These are phyloP conservation scores for Pseudozyma pruni DNA, from an alignment of 1,284 basidiomycete genomes.

Conservation along the genomic window DNA sequence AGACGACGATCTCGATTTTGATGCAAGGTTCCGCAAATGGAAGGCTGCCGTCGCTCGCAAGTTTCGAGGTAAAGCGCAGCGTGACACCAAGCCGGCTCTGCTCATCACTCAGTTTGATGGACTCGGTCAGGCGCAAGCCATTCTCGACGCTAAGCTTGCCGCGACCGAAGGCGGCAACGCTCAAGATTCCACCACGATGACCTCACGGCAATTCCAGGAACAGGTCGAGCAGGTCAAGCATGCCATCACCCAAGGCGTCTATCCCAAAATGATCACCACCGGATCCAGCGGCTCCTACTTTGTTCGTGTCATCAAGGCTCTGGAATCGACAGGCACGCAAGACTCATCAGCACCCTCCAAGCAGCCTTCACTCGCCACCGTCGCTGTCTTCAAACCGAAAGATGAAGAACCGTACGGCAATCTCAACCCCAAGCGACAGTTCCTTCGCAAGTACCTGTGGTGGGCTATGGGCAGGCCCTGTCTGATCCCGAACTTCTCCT, in stretches of 20 bases:
- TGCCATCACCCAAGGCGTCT: constrained; percentile 56
- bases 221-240: constrained; percentile 51
- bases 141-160: constrained; percentile 14
- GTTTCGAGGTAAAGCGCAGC: constrained; percentile 29
- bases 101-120: constrained; percentile 42
- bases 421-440: constrained; percentile 63
- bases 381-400: constrained; percentile 66
- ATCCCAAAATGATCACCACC: constrained; percentile 65
- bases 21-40: constrained; percentile 54
- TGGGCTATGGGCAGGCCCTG: constrained; percentile 67
- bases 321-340: background rate
- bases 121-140: constrained; percentile 15
- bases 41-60: constrained; percentile 49
- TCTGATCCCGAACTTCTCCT: constrained; percentile 66
- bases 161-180: background rate
- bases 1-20: constrained; percentile 49
- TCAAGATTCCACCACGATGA: constrained; percentile 36
- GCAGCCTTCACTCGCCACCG: constrained; percentile 16
- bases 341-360: background rate
- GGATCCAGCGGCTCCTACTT: constrained; percentile 66
- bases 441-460: constrained; percentile 66
- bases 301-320: constrained; percentile 29
- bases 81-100: constrained; percentile 20
- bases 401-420: constrained; percentile 68
- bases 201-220: constrained; percentile 30